Evolutionary conservation across 495 filamentous ascomycete species (phyloP).

Genomic region (Talaromyces borbonicus): DNA sequence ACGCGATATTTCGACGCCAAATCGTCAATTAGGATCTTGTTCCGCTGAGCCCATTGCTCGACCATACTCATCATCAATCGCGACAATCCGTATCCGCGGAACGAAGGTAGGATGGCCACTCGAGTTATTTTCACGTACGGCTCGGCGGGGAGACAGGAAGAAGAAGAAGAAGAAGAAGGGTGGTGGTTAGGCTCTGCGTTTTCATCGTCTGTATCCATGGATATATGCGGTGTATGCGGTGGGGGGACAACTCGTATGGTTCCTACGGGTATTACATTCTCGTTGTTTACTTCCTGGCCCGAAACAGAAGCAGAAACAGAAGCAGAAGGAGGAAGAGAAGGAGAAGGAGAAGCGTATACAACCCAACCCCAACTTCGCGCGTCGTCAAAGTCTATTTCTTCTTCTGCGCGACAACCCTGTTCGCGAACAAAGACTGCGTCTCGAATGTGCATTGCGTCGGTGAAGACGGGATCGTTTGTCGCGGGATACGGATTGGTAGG

Average conservation of each 20-base stretch:
- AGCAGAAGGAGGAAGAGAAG: no score
- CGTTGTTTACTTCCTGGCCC: no score
- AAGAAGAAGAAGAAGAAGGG: not conserved
- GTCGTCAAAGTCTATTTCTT: slow-evolving; percentile 77
- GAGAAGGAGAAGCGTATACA: slow-evolving; percentile 47
- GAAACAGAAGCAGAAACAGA: no score
- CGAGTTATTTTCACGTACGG: slow-evolving; percentile 71
- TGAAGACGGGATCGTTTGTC: slow-evolving; percentile 48
- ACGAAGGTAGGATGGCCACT: slow-evolving; percentile 54
- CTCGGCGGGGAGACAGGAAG: slow-evolving; percentile 29
- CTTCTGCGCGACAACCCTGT: slow-evolving; percentile 54
- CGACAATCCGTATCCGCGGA: slow-evolving; percentile 53
- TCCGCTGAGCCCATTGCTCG: slow-evolving; percentile 46
- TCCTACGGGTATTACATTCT: slow-evolving; percentile 51
- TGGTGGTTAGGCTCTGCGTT: no score
- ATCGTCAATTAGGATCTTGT: slow-evolving; percentile 30
- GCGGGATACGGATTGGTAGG: slow-evolving; percentile 14
- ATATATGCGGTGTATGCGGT: slow-evolving; percentile 57
- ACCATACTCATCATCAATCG: slow-evolving; percentile 52
- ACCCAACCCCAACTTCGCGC: slow-evolving; percentile 73
- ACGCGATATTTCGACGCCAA: no score
- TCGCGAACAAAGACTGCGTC: slow-evolving; percentile 68
- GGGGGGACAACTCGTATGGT: slow-evolving; percentile 73
- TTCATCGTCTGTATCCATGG: no score
- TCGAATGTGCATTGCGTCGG: slow-evolving; percentile 70